Conservation (phyloP, 192 early-diverging fungal genomes). For the Podila horticola region DNA sequence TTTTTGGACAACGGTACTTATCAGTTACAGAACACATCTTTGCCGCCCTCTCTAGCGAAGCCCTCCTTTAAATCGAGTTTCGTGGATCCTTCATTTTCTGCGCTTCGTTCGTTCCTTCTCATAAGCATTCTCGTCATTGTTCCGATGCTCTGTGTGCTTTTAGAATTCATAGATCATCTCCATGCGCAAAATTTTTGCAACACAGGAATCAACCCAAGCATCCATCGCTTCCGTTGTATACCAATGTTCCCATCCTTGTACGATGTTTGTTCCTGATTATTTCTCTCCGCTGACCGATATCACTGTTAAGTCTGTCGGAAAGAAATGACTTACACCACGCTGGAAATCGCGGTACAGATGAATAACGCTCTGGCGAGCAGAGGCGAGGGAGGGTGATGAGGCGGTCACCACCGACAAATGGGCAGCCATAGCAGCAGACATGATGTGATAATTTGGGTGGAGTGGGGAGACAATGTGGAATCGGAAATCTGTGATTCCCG, state of each 20-base stretch:
- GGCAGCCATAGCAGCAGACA: slow-evolving; percentile 55
- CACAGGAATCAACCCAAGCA: too few species aligned
- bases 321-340: slow-evolving; percentile 58
- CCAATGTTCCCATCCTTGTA: too few species aligned
- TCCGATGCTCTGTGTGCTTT: too few species aligned
- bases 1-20: neutral
- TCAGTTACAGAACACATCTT: neutral
- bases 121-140: too few species aligned
- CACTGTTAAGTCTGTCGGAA: neutral
- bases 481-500: neutral
- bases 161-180: too few species aligned
- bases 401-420: slow-evolving; percentile 62
- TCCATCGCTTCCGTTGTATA: too few species aligned
- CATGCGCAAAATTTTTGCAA: too few species aligned
- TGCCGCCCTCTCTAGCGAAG: neutral
- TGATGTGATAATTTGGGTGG: slow-evolving; percentile 10
- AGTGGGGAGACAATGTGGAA: neutral
- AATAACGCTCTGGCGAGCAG: slow-evolving; percentile 71
- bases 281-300: neutral
- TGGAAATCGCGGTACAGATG: slow-evolving; percentile 80
- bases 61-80: neutral
- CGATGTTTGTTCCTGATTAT: neutral
- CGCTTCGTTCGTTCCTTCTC: too few species aligned
- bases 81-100: neutral
- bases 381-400: slow-evolving; percentile 67